Percentiles rank a stretch among this genome's conserved stretches.
These are phyloP conservation scores for Sporobolomyces pararoseus DNA, from an alignment of 768 basidiomycete genomes.

Conservation along the genomic window DNA sequence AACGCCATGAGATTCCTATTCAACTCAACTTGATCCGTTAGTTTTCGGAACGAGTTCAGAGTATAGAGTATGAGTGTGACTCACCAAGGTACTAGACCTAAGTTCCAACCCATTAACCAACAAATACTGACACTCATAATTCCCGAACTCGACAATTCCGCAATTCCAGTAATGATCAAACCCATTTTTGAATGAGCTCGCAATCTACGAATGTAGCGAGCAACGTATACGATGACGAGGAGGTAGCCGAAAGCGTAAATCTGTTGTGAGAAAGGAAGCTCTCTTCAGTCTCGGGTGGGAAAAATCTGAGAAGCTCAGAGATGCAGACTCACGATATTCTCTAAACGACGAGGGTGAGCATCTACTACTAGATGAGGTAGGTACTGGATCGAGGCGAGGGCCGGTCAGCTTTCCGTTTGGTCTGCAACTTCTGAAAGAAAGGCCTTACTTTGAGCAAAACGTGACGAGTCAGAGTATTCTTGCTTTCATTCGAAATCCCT, in stretches of 20 bases:
- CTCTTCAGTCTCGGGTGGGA: background rate
- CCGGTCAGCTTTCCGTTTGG: too few relatives aligned
- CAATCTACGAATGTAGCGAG: slow-evolving; percentile 62
- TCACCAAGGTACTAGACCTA: slow-evolving; percentile 84
- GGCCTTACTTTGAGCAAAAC: slow-evolving; percentile 36
- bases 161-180: slow-evolving; percentile 84
- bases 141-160: slow-evolving; percentile 88
- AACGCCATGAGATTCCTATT: slow-evolving; percentile 61
- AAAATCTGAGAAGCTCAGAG: background rate
- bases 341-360: slow-evolving; percentile 53
- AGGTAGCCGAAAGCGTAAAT: slow-evolving; percentile 66
- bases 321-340: slow-evolving; percentile 48
- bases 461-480: background rate
- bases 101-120: slow-evolving; percentile 78
- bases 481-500: slow-evolving; percentile 13
- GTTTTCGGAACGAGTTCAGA: too few relatives aligned
- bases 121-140: slow-evolving; percentile 90
- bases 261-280: background rate
- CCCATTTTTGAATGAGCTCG: slow-evolving; percentile 73
- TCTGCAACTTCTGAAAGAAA: background rate
- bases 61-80: too few relatives aligned
- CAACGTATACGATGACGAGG: slow-evolving; percentile 70
- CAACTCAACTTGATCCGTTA: too few relatives aligned
- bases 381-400: too few relatives aligned
- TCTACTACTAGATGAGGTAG: slow-evolving; percentile 37